Percentiles rank a stretch among this genome's conserved stretches.
Conservation (phyloP, 2,329 filamentous ascomycete species). For the Talaromyces verruculosus region DNA sequence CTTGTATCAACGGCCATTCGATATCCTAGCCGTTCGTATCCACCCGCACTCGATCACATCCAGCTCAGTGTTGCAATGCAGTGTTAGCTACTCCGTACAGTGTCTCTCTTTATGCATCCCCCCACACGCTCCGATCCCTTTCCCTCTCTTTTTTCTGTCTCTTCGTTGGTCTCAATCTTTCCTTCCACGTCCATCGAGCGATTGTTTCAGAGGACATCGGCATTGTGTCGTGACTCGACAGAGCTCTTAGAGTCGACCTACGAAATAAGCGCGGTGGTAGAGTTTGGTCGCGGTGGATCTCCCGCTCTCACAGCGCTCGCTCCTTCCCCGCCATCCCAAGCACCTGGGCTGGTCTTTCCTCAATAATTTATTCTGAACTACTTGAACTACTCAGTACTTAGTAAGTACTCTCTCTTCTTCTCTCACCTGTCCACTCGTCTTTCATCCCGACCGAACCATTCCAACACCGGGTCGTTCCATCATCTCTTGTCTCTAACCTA, state of each 20-base stretch:
- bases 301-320: constrained; percentile 16
- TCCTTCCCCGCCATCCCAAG: constrained; percentile 11
- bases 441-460: no score
- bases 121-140: not conserved
- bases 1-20: not conserved
- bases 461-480: no score
- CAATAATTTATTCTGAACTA: not conserved
- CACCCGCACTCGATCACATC: constrained; percentile 3
- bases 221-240: not conserved
- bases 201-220: not conserved
- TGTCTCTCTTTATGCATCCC: not conserved
- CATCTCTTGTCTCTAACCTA: not conserved
- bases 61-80: constrained; percentile 9
- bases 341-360: constrained; percentile 4
- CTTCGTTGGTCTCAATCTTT: not conserved
- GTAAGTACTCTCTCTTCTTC: not conserved
- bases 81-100: not conserved
- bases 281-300: constrained; percentile 21
- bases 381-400: not conserved
- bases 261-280: not conserved
- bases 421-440: not conserved
- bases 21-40: constrained; percentile 10
- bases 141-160: not conserved
- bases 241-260: no score
- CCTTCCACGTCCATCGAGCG: not conserved